Conservation (phyloP, 371 early-diverging fungal species). For the Choanephora cucurbitarum region DNA sequence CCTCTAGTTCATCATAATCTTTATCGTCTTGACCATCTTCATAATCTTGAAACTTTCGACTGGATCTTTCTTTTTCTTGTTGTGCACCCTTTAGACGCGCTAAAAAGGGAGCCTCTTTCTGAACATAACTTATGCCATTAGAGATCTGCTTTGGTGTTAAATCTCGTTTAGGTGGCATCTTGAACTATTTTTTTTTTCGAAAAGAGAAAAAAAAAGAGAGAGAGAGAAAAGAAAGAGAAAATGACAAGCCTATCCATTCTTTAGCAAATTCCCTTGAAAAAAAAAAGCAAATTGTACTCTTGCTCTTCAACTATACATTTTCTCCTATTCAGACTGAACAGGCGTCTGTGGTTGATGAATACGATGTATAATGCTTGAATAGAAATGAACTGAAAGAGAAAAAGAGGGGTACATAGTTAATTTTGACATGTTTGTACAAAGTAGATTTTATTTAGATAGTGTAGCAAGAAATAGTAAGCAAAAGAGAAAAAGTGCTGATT, state of each 20-base stretch:
- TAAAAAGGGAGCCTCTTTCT: conserved; percentile 50
- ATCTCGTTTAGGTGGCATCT: conserved; percentile 29
- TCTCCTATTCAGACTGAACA: too few species aligned
- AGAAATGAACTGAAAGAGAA: neutral
- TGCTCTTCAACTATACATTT: too few species aligned
- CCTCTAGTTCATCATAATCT: conserved; percentile 51
- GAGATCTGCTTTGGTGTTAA: conserved; percentile 51
- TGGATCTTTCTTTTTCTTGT: conserved; percentile 23
- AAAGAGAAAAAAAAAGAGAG: neutral
- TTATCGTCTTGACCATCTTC: conserved; percentile 50
- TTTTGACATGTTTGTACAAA: too few species aligned
- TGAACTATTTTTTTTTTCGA: neutral
- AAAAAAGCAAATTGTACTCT: too few species aligned
- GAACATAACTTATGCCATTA: conserved; percentile 45
- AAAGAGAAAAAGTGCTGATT: conserved; percentile 1
- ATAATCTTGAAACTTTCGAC: conserved; percentile 37
- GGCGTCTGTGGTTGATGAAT: too few species aligned
- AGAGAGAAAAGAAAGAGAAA: too few species aligned
- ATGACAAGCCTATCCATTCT: too few species aligned
- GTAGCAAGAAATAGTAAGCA: neutral
- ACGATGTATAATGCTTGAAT: too few species aligned
- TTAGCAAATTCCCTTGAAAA: too few species aligned
- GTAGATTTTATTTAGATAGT: conserved; percentile 3
- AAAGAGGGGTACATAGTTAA: too few species aligned
- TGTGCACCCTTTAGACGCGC: conserved; percentile 35